phyloP scores from a whole-genome alignment of 176 grass and related monocot species.

The Calamus simplicifolius region DNA sequence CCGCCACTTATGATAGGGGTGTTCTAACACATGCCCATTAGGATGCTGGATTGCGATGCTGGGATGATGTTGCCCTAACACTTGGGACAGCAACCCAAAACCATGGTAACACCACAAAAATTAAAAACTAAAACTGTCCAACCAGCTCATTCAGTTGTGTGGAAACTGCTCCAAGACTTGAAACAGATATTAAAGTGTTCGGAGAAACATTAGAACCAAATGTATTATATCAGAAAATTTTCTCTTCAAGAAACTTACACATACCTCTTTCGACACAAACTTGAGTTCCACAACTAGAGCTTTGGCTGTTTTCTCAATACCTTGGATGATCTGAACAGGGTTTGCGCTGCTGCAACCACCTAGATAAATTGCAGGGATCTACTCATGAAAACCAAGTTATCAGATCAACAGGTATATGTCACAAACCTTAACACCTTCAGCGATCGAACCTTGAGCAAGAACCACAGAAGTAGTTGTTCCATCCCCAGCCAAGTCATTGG shows the following conservation, averaged over 20 bases:
- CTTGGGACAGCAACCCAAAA: no score
- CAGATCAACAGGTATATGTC: background rate
- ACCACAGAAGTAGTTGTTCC: slow-evolving; percentile 96
- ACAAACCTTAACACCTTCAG: slow-evolving; percentile 87
- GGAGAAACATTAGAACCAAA: no score
- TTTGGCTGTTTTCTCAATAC: slow-evolving; percentile 93
- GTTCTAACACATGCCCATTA: no score
- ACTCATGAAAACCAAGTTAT: background rate
- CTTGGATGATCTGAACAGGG: slow-evolving; percentile 89
- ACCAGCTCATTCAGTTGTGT: no score
- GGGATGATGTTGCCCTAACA: no score
- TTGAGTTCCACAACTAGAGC: slow-evolving; percentile 69
- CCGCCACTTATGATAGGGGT: no score
- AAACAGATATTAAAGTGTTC: background rate
- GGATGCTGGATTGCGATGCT: no score
- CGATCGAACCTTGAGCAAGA: slow-evolving; percentile 93
- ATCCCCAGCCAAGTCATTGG: slow-evolving; percentile 90
- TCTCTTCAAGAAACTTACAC: background rate
- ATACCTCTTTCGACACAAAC: slow-evolving; percentile 81
- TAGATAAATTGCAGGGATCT: slow-evolving; percentile 16
- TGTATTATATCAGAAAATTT: no score
- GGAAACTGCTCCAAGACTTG: no score
- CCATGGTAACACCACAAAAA: background rate
- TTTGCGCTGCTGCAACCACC: slow-evolving; percentile 94
- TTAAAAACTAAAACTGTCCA: background rate